Evolutionary conservation across 176 grass and related monocot genomes (phyloP), one percentile per base, ranked within the genome.

Genomic region (Zoysia pacifica): DNA sequence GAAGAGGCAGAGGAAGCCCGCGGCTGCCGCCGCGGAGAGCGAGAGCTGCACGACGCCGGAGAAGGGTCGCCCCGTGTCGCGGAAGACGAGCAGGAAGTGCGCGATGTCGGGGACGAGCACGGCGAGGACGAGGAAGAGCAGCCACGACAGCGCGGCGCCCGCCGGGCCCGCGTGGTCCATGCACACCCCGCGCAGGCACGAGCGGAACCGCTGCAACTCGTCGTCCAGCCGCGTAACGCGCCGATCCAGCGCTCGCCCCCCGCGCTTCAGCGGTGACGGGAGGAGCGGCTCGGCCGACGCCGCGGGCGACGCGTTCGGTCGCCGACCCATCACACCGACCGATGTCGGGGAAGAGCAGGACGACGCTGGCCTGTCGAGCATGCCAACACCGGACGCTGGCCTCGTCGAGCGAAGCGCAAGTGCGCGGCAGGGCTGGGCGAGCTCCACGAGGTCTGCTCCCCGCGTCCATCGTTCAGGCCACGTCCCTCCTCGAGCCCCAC

Each of bases 1-100:
- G 71, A 87, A 89, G 69, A 97, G 83, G 80, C 87, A 92, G 54
- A 97, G 83, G 85, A 97, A 97, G 4, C 87, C 86, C 4, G 80
- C 73, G 0, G 80, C 66, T 0, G 94, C 79, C 1, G 85, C 87
- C 2, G 90, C 66, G 2, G 90, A 85, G 73, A 97, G 94, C 1
- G 94, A 93, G 81, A 92, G 11, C 91, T 97, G 89, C 0, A 88
- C 94, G 1, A 86, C 80, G 1, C 79, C 89, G 14, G 87, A 88
- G 76, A 90, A 97, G 16, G 94, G 91, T 3, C 77, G 59, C 3
- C 91, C 85, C 6, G 91, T 3, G 0, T 73, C 73, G 48, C 82
- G 82, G 87, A 90, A 92, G 4, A 62, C 44, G 10, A 97, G 85
- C 38, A 90, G 37, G 77, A 92, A 90, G 77, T 97, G 94, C 11